phyloP scores from a whole-genome alignment of 345 rosid species.

The Citrus cavaleriei region DNA sequence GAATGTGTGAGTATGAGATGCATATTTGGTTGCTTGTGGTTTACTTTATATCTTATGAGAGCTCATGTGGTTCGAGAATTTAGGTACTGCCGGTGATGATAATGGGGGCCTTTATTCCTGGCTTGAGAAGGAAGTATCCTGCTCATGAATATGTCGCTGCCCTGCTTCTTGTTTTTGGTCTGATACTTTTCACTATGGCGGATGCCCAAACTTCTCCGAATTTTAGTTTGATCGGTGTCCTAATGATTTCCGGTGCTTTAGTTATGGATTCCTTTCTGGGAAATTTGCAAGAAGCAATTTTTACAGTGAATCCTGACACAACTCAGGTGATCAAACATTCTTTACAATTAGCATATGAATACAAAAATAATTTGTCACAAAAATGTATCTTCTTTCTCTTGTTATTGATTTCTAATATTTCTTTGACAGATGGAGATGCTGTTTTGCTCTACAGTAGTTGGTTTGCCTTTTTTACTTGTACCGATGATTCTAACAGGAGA shows the following conservation, averaged over 20 bases:
- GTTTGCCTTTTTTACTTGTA: slow-evolving; percentile 80
- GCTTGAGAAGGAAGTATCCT: slow-evolving; percentile 82
- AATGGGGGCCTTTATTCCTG: slow-evolving; percentile 97
- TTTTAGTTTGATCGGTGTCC: slow-evolving; percentile 77
- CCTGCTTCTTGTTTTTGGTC: slow-evolving; percentile 68
- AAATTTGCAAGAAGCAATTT: slow-evolving; percentile 91
- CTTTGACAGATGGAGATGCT: slow-evolving; percentile 83
- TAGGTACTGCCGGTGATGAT: slow-evolving; percentile 94
- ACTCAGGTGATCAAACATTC: slow-evolving; percentile 51
- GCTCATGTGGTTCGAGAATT: neutral
- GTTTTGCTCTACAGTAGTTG: slow-evolving; percentile 89
- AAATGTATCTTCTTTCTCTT: neutral
- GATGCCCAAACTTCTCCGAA: slow-evolving; percentile 94
- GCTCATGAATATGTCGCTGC: slow-evolving; percentile 81
- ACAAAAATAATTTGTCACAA: neutral
- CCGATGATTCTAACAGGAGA: slow-evolving; percentile 98
- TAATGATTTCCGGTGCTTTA: slow-evolving; percentile 85
- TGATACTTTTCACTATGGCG: slow-evolving; percentile 88
- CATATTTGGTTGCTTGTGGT: neutral
- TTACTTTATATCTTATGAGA: neutral
- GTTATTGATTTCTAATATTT: neutral
- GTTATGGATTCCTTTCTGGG: slow-evolving; percentile 90
- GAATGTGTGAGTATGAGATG: neutral
- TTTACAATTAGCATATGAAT: neutral
- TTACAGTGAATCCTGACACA: slow-evolving; percentile 85